Evolutionary conservation across 352 stramenopile species (phyloP).

Genomic region (Phytopythium boreale): DNA sequence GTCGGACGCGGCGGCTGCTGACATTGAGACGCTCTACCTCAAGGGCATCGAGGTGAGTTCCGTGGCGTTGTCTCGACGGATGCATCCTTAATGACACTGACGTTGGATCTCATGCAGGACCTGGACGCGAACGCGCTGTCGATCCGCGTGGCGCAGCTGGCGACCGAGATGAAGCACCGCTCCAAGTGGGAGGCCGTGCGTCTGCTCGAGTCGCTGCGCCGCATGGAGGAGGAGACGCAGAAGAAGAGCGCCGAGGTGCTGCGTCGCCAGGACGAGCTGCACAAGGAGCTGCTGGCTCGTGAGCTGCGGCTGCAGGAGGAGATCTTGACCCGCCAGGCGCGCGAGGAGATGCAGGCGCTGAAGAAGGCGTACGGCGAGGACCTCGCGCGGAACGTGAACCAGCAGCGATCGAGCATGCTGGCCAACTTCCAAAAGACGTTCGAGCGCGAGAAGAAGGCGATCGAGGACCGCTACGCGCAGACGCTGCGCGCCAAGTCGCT

Average conservation of each 20-base stretch:
- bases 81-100: neutral
- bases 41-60: constrained; percentile 54
- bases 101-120: constrained; percentile 27
- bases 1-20: constrained; percentile 42
- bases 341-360: constrained; percentile 55
- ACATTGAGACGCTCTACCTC: constrained; percentile 78
- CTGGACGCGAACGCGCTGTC: constrained; percentile 66
- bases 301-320: constrained; percentile 76
- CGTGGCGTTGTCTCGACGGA: neutral
- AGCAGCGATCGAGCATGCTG: constrained; percentile 49
- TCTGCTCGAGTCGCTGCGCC: constrained; percentile 64
- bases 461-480: constrained; percentile 47
- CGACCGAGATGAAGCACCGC: constrained; percentile 86
- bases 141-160: constrained; percentile 72
- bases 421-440: constrained; percentile 62
- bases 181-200: constrained; percentile 83
- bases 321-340: constrained; percentile 51
- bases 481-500: constrained; percentile 47
- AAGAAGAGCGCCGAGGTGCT: constrained; percentile 71
- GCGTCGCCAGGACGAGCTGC: constrained; percentile 54
- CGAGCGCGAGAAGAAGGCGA: constrained; percentile 55
- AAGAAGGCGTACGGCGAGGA: constrained; percentile 69
- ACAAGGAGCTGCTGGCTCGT: constrained; percentile 75
- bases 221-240: constrained; percentile 77
- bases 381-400: constrained; percentile 54